Conservation (phyloP, 192 early-diverging fungal genomes). For the Piromyces sp. region DNA sequence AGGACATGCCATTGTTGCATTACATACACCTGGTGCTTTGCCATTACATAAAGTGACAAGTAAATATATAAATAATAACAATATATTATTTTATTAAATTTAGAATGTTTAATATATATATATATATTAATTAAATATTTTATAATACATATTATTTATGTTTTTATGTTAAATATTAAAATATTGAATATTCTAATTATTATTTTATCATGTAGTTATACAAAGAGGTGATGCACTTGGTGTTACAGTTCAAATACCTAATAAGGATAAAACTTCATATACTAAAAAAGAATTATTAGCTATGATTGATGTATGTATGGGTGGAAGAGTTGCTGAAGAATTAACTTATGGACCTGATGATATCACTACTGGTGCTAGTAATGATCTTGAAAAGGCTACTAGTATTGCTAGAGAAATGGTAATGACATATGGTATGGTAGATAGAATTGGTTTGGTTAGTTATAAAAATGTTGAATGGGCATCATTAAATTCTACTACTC, state of each 20-base stretch:
- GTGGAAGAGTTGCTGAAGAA: conserved; percentile 94
- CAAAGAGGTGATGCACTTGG: conserved; percentile 78
- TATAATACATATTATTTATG: background rate
- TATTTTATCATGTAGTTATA: conserved; percentile 45
- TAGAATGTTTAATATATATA: too few species aligned
- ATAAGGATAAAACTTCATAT: conserved; percentile 62
- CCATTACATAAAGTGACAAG: conserved; percentile 90
- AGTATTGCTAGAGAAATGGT: conserved; percentile 83
- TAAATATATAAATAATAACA: background rate
- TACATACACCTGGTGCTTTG: conserved; percentile 87
- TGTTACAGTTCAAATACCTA: conserved; percentile 81
- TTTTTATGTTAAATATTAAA: background rate
- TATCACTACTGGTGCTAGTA: conserved; percentile 83
- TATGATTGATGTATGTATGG: conserved; percentile 90
- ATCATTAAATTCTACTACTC: conserved; percentile 51
- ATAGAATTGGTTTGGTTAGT: conserved; percentile 71
- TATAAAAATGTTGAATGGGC: conserved; percentile 59
- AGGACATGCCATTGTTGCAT: conserved; percentile 86
- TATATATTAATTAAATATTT: too few species aligned
- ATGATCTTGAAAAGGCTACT: conserved; percentile 83
- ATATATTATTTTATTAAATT: too few species aligned
- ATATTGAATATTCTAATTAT: background rate
- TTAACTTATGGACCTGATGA: conserved; percentile 85
- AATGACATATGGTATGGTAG: conserved; percentile 80
- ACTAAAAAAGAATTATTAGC: conserved; percentile 74